Evolutionary conservation across 805 yeast genomes (phyloP).

Genomic region (Lipomyces japonicus): DNA sequence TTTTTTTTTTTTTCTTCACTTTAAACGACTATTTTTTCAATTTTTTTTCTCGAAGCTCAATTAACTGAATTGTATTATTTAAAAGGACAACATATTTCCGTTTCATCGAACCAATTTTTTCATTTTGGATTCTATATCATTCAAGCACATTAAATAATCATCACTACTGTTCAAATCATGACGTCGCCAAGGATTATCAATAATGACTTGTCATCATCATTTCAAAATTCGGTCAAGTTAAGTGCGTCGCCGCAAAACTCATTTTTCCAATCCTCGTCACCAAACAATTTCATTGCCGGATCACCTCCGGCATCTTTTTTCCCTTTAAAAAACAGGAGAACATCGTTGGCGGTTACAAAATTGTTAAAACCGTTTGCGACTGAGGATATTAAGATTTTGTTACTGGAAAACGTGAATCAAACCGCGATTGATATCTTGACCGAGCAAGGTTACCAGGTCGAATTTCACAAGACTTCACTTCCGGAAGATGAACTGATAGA

Average conservation of each 20-base stretch:
- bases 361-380: slow-evolving; percentile 90
- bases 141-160: too few species aligned
- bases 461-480: slow-evolving; percentile 81
- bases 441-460: slow-evolving; percentile 95
- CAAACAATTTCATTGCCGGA: slow-evolving; percentile 22
- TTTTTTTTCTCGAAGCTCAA: too few species aligned
- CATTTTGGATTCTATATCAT: too few species aligned
- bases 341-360: slow-evolving; percentile 40
- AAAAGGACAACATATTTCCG: too few species aligned
- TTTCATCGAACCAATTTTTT: too few species aligned
- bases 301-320: slow-evolving; percentile 28
- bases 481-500: slow-evolving; percentile 92
- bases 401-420: slow-evolving; percentile 88
- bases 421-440: slow-evolving; percentile 85
- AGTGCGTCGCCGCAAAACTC: slow-evolving; percentile 26
- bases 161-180: too few species aligned
- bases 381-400: slow-evolving; percentile 86
- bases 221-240: slow-evolving; percentile 24
- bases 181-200: slow-evolving; percentile 23
- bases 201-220: slow-evolving; percentile 17
- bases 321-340: slow-evolving; percentile 12
- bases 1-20: too few species aligned
- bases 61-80: too few species aligned
- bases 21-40: too few species aligned
- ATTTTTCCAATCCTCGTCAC: slow-evolving; percentile 22